phyloP scores from a whole-genome alignment of 441 rosid species.

The Isatis lusitanica region DNA sequence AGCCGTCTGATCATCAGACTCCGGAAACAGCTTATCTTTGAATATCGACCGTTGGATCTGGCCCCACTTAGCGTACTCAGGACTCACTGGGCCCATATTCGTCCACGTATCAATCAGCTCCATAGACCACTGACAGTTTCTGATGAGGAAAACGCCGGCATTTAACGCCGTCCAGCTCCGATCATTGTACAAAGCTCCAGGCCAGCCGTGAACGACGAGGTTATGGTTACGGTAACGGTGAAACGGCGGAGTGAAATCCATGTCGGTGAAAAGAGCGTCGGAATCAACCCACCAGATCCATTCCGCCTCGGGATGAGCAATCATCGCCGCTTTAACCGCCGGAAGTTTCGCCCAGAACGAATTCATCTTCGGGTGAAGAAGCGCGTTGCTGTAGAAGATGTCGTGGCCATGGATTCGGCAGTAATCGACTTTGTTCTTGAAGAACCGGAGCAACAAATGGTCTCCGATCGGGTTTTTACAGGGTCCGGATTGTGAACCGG shows the following conservation, averaged over 20 bases:
- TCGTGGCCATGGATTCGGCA: slow-evolving; percentile 76
- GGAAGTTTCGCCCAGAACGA: slow-evolving; percentile 85
- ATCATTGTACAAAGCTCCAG: slow-evolving; percentile 45
- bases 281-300: slow-evolving; percentile 99
- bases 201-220: slow-evolving; percentile 90
- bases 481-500: slow-evolving; percentile 81
- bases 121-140: slow-evolving; percentile 97
- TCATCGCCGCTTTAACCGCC: slow-evolving; percentile 73
- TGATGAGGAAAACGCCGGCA: slow-evolving; percentile 82
- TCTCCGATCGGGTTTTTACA: slow-evolving; percentile 85
- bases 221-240: slow-evolving; percentile 62
- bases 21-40: slow-evolving; percentile 81
- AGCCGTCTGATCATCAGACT: slow-evolving; percentile 88
- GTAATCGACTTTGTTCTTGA: slow-evolving; percentile 91
- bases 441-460: slow-evolving; percentile 65
- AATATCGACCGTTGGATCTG: slow-evolving; percentile 59
- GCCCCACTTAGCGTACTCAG: slow-evolving; percentile 70
- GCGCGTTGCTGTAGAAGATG: slow-evolving; percentile 68
- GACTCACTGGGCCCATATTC: slow-evolving; percentile 46
- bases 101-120: slow-evolving; percentile 81
- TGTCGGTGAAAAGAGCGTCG: slow-evolving; percentile 85
- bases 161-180: slow-evolving; percentile 89
- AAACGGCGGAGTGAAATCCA: slow-evolving; percentile 82
- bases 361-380: slow-evolving; percentile 71
- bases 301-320: slow-evolving; percentile 95